Evolutionary conservation across 768 basidiomycete genomes (phyloP).

Genomic region (Tulasnella sp.): DNA sequence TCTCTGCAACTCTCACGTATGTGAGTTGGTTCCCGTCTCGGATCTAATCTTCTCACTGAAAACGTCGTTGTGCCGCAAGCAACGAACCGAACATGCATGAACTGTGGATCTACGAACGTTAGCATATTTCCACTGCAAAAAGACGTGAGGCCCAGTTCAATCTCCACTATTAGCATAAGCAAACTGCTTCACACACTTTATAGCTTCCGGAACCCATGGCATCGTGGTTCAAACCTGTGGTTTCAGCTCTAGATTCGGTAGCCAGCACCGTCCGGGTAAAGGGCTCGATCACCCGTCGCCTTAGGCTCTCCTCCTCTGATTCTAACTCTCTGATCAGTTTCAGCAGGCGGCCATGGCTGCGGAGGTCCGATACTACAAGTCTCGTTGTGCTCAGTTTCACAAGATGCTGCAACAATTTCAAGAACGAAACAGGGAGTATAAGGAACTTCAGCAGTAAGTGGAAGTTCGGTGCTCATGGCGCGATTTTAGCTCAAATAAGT

Average conservation of each 20-base stretch:
- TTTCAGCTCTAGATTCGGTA: conserved; percentile 56
- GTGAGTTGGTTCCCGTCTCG: conserved; percentile 42
- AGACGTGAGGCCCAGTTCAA: conserved; percentile 48
- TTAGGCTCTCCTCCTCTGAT: conserved; percentile 28
- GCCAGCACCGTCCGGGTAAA: conserved; percentile 64
- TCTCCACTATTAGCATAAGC: neutral
- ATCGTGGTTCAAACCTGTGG: conserved; percentile 69
- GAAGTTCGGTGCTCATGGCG: conserved; percentile 44
- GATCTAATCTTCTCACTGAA: conserved; percentile 29
- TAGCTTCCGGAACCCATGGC: conserved; percentile 81
- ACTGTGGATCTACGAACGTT: conserved; percentile 59
- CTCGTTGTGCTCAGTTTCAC: conserved; percentile 54
- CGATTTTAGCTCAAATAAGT: conserved; percentile 1
- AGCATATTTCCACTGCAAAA: conserved; percentile 68
- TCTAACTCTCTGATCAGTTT: conserved; percentile 47
- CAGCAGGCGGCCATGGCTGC: conserved; percentile 72
- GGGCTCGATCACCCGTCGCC: neutral
- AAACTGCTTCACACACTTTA: conserved; percentile 17
- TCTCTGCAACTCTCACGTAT: conserved; percentile 79
- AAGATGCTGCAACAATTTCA: conserved; percentile 51
- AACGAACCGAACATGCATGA: conserved; percentile 67
- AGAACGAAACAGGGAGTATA: conserved; percentile 44
- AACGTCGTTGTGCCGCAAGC: conserved; percentile 41
- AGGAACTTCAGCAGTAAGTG: conserved; percentile 41
- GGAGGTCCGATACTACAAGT: conserved; percentile 61